phyloP scores from a whole-genome alignment of 495 filamentous ascomycete genomes.

The Hyaloscypha bicolor region DNA sequence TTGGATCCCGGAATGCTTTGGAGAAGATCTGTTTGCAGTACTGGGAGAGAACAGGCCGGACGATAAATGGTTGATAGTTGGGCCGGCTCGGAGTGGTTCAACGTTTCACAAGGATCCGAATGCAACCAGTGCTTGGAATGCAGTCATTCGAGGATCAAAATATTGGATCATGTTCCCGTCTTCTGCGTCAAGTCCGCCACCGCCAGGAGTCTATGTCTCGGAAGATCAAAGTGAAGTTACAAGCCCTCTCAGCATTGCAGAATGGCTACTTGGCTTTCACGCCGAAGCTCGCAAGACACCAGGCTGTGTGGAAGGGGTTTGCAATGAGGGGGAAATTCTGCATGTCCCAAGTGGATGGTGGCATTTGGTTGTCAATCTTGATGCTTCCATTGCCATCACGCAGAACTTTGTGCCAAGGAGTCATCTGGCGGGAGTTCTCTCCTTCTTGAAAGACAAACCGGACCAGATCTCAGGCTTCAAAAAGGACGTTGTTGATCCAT shows the following conservation, averaged over 20 bases:
- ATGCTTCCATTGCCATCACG: slow-evolving; percentile 83
- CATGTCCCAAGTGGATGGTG: slow-evolving; percentile 96
- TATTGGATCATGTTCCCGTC: slow-evolving; percentile 98
- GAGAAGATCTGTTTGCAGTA: slow-evolving; percentile 83
- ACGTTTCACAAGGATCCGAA: slow-evolving; percentile 90
- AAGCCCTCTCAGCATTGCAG: slow-evolving; percentile 89
- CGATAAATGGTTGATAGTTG: slow-evolving; percentile 90
- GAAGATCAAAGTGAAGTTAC: slow-evolving; percentile 94
- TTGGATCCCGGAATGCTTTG: slow-evolving; percentile 86
- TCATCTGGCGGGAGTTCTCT: slow-evolving; percentile 73
- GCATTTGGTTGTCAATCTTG: slow-evolving; percentile 92
- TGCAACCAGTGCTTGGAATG: slow-evolving; percentile 88
- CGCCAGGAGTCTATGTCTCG: slow-evolving; percentile 88
- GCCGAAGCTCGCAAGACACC: slow-evolving; percentile 76
- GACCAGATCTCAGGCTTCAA: slow-evolving; percentile 88
- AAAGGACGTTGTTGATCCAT: slow-evolving; percentile 72
- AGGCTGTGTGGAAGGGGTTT: slow-evolving; percentile 87
- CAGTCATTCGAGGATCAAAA: slow-evolving; percentile 86
- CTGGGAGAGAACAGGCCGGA: slow-evolving; percentile 82
- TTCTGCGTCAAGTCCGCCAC: slow-evolving; percentile 59
- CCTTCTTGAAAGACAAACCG: slow-evolving; percentile 79
- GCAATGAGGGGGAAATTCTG: slow-evolving; percentile 82
- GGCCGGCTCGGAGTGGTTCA: slow-evolving; percentile 85
- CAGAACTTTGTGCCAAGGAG: slow-evolving; percentile 91
- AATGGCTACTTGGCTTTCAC: slow-evolving; percentile 93